A percentile compares a stretch with the other conserved stretches of the same genome.
Conservation (phyloP, 2,329 filamentous ascomycete species). For the Xylariaceae sp. region DNA sequence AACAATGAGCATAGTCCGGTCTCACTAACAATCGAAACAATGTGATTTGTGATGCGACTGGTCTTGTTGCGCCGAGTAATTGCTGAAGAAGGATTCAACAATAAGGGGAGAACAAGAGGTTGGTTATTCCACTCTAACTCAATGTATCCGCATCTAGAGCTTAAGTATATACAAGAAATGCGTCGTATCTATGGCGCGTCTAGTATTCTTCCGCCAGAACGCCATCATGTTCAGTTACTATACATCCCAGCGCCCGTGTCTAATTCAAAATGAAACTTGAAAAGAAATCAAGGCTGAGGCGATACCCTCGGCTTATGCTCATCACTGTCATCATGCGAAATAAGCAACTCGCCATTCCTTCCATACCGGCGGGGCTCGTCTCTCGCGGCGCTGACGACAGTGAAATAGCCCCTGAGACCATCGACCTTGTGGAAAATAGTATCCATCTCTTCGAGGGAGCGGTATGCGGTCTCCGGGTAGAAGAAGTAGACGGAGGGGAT, state of each 20-base stretch:
- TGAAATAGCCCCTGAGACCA: constrained; percentile 38
- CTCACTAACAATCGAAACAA: too few species aligned
- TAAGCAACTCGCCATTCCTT: constrained; percentile 54
- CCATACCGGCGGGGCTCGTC: constrained; percentile 53
- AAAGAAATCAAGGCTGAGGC: not conserved
- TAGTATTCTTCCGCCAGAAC: too few species aligned
- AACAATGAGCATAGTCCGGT: too few species aligned
- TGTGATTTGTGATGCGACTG: too few species aligned
- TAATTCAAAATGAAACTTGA: too few species aligned
- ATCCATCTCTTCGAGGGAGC: constrained; percentile 63
- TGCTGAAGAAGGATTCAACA: too few species aligned
- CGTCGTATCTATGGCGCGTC: too few species aligned
- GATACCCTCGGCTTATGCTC: constrained; percentile 33
- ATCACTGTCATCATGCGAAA: constrained; percentile 40
- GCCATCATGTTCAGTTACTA: not conserved
- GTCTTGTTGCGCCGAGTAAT: too few species aligned
- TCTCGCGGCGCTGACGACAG: constrained; percentile 38
- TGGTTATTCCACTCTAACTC: too few species aligned
- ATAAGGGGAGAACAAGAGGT: too few species aligned
- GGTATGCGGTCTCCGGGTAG: constrained; percentile 60
- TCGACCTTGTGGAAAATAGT: constrained; percentile 55
- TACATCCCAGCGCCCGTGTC: not conserved
- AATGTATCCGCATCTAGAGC: too few species aligned
- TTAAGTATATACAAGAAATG: too few species aligned
- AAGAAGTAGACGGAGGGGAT: constrained; percentile 55